Percentiles rank a stretch among this genome's conserved stretches.
Conservation (phyloP, 2,329 filamentous ascomycete genomes). For the Arthrobotrys conoides region DNA sequence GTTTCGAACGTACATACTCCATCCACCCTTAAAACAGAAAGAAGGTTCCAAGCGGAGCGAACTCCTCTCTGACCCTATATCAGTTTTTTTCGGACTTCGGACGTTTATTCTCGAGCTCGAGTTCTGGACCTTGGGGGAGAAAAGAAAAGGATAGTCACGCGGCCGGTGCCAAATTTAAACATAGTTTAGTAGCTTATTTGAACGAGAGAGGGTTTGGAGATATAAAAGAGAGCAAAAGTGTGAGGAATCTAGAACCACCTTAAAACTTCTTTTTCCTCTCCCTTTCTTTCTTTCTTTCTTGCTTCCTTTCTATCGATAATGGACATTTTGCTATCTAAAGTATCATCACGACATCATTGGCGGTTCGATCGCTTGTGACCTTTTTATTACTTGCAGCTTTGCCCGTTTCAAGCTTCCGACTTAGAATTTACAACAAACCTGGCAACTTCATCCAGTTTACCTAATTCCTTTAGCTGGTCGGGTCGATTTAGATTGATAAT, state of each 20-base stretch:
- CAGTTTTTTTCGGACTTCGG: constrained; percentile 10
- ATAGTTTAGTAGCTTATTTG: neutral
- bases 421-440: constrained; percentile 3
- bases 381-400: neutral
- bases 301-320: constrained; percentile 25
- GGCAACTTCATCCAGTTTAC: constrained; percentile 15
- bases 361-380: constrained; percentile 18
- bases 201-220: constrained; percentile 3
- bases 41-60: constrained; percentile 25
- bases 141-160: constrained; percentile 28
- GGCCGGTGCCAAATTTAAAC: constrained; percentile 23
- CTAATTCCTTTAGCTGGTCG: no score
- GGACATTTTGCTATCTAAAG: constrained; percentile 16
- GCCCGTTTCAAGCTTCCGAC: neutral
- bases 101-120: neutral
- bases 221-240: neutral
- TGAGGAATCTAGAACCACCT: constrained; percentile 8
- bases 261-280: neutral
- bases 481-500: neutral
- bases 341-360: constrained; percentile 41
- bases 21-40: constrained; percentile 13
- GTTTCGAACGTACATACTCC: constrained; percentile 24
- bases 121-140: no score
- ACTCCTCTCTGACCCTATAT: constrained; percentile 30
- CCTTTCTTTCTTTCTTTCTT: neutral